Percentiles rank a stretch among this genome's conserved stretches.
These are phyloP conservation scores for Marsdenia floribunda DNA, from an alignment of 257 asterid genomes.

Conservation along the genomic window DNA sequence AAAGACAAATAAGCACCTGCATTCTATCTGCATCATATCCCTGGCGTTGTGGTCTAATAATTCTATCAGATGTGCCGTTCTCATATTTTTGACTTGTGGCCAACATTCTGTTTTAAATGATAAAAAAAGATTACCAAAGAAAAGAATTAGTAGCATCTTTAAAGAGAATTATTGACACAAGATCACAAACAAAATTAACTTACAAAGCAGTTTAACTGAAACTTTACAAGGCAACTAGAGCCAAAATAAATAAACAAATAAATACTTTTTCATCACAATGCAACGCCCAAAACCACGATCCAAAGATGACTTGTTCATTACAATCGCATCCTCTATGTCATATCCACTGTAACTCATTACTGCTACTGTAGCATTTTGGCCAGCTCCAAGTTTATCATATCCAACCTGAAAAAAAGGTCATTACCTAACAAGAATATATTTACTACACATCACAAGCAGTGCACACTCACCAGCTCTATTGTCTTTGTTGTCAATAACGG, in stretches of 20 bases:
- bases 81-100: slow-evolving; percentile 57
- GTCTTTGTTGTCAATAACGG: slow-evolving; percentile 89
- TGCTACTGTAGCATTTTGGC: slow-evolving; percentile 96
- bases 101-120: slow-evolving; percentile 37
- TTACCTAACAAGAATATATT: slow-evolving; percentile 5
- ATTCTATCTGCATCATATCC: slow-evolving; percentile 47
- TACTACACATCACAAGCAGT: slow-evolving; percentile 5
- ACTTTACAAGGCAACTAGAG: neutral
- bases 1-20: slow-evolving; percentile 52
- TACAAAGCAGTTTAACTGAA: neutral
- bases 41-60: slow-evolving; percentile 53
- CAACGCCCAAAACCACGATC: slow-evolving; percentile 99
- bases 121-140: neutral
- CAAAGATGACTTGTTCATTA: slow-evolving; percentile 93
- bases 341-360: slow-evolving; percentile 99
- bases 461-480: slow-evolving; percentile 78
- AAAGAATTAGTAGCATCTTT: neutral
- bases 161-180: slow-evolving; percentile 5
- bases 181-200: neutral
- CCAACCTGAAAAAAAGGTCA: slow-evolving; percentile 43
- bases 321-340: slow-evolving; percentile 98
- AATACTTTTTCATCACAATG: slow-evolving; percentile 79
- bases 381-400: slow-evolving; percentile 94
- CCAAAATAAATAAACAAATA: neutral
- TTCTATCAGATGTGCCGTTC: slow-evolving; percentile 58